Conservation (phyloP, 768 basidiomycete genomes). For the Pisolithus sp. region DNA sequence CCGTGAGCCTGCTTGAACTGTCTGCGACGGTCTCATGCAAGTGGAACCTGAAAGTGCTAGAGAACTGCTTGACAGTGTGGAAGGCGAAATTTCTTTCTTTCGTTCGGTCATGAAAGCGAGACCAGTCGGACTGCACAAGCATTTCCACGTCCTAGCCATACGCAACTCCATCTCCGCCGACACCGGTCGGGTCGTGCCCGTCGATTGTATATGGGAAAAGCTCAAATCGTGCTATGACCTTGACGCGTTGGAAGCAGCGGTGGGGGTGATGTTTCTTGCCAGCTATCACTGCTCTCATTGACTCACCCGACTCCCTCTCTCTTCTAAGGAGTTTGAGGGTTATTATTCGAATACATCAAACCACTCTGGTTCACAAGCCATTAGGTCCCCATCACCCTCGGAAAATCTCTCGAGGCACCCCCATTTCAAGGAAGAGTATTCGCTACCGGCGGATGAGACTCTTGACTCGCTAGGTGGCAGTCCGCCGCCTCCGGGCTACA, state of each 20-base stretch:
- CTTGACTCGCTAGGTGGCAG: conserved; percentile 55
- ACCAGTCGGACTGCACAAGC: conserved; percentile 76
- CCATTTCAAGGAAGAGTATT: conserved; percentile 67
- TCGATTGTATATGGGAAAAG: conserved; percentile 73
- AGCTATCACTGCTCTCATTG: conserved; percentile 2
- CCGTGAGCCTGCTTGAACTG: background rate
- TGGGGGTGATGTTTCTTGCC: conserved; percentile 30
- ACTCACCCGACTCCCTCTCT: conserved; percentile 3
- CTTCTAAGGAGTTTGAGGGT: conserved; percentile 36
- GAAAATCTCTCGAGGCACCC: conserved; percentile 66
- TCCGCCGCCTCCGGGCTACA: conserved; percentile 58
- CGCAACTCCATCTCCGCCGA: conserved; percentile 66
- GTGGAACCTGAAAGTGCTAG: conserved; percentile 27
- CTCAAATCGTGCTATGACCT: conserved; percentile 65
- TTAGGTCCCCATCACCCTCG: conserved; percentile 62
- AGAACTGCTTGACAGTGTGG: conserved; percentile 60
- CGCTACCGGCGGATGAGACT: conserved; percentile 50
- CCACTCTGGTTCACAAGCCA: conserved; percentile 37
- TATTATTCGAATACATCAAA: conserved; percentile 40
- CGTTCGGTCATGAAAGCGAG: conserved; percentile 74
- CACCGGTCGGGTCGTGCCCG: conserved; percentile 52
- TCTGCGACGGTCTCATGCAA: background rate
- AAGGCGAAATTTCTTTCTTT: conserved; percentile 84
- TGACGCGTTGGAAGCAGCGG: conserved; percentile 66
- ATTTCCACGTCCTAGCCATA: conserved; percentile 76